Conservation (phyloP, 192 early-diverging fungal genomes). For the Backusella morwellensis region DNA sequence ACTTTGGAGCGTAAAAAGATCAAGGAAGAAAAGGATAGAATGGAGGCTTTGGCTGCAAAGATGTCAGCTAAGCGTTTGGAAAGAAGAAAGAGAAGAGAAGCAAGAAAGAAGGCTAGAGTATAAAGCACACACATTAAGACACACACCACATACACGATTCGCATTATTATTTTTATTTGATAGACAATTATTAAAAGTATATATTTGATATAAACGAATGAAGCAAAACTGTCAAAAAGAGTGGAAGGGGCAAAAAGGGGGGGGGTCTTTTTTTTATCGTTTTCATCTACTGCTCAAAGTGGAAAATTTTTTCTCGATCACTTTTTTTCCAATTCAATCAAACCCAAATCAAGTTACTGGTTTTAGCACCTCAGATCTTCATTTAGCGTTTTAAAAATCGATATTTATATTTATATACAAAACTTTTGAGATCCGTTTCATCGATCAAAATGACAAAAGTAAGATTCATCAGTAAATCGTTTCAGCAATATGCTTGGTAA, state of each 20-base stretch:
- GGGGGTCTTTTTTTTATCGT: too few species aligned
- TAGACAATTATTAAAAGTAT: not conserved
- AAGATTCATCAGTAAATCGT: not conserved
- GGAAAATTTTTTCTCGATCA: not conserved
- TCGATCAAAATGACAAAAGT: not conserved
- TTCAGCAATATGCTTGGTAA: not conserved
- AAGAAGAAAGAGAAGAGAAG: slow-evolving; percentile 27
- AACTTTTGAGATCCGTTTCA: not conserved
- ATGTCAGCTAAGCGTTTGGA: slow-evolving; percentile 27
- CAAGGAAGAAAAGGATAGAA: slow-evolving; percentile 48
- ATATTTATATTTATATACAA: too few species aligned
- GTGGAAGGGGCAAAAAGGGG: too few species aligned
- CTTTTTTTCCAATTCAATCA: not conserved
- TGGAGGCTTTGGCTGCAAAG: slow-evolving; percentile 43
- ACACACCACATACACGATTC: not conserved
- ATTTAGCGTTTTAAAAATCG: not conserved
- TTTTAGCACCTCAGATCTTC: not conserved
- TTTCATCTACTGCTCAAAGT: too few species aligned
- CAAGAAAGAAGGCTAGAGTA: slow-evolving; percentile 27
- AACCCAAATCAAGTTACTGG: not conserved
- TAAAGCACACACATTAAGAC: not conserved
- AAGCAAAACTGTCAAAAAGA: too few species aligned
- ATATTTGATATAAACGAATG: not conserved
- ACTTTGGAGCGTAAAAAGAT: slow-evolving; percentile 44
- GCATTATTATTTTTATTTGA: not conserved